These are phyloP conservation scores for Fraxinus ornus DNA, from an alignment of 305 asterid genomes.

Conservation along the genomic window DNA sequence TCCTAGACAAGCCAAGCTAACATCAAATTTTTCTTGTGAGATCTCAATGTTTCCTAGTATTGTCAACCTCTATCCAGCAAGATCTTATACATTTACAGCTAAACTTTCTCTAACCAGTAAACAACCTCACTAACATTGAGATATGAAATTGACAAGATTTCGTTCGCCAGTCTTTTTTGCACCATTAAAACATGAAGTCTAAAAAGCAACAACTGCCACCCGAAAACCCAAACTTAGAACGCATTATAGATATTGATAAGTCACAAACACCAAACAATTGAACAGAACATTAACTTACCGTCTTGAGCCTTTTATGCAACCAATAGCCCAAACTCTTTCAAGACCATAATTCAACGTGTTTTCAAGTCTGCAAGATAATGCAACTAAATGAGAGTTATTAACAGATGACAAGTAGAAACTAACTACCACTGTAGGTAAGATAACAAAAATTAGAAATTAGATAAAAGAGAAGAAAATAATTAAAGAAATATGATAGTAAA, in stretches of 20 bases:
- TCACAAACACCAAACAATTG: conserved; percentile 11
- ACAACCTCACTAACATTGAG: conserved; percentile 9
- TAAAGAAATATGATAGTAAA: not conserved
- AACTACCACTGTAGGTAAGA: conserved; percentile 18
- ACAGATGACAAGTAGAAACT: conserved; percentile 11
- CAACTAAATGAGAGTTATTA: conserved; percentile 26
- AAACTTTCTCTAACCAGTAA: conserved; percentile 8
- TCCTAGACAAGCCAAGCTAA: not conserved
- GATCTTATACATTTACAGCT: not conserved
- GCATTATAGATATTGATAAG: not conserved
- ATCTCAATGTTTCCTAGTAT: conserved; percentile 2
- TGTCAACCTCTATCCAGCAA: conserved; percentile 6
- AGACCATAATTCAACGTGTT: conserved; percentile 95
- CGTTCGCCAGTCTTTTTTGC: not conserved
- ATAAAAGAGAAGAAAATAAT: not conserved
- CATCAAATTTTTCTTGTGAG: conserved; percentile 12
- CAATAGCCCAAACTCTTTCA: conserved; percentile 98
- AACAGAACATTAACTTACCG: conserved; percentile 51
- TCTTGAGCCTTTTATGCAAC: conserved; percentile 88
- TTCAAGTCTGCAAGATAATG: conserved; percentile 71
- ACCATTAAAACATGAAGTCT: not conserved
- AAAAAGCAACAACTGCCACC: not conserved
- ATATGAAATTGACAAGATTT: not conserved
- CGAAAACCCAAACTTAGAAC: conserved; percentile 13
- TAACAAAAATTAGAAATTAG: not conserved